Base-by-base conservation (phyloP, 2,329 filamentous ascomycete genomes). In the Coniochaeta pulveracea region DNA sequence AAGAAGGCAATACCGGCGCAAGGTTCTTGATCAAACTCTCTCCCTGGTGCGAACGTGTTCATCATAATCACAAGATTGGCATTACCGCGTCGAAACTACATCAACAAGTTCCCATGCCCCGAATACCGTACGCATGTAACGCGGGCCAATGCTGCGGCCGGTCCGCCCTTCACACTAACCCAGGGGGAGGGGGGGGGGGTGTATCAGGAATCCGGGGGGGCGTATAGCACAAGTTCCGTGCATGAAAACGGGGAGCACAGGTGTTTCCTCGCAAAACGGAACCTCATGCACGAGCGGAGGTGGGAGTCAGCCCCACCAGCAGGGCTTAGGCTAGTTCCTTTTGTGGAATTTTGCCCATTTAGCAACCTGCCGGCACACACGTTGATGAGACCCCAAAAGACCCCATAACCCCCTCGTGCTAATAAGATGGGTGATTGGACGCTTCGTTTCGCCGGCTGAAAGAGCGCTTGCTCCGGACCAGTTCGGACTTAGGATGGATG, bases 121-220 rank as follows among this genome's bases (percentile, higher is more conserved):
- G n/a, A n/a, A n/a, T n/a, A n/a, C n/a, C n/a, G n/a, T n/a, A n/a
- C n/a, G n/a, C n/a, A n/a, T n/a, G n/a, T n/a, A n/a, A n/a, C n/a
- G n/a, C n/a, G n/a, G n/a, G n/a, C n/a, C n/a, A 18, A 10, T 29
- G 27, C 26, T 29, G 26, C 26, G 26, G 26, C 26, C 26, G 26
- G 16, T 12, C 16, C 26, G 18, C 26, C 26, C n/a, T 19, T n/a
- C n/a, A n/a, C n/a, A n/a, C n/a, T n/a, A 36, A 10, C 34, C 26
- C n/a, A 40, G 33, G 25, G 33, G 33, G 14, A 28, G 36, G 6
- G 38, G 22, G 26, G 23, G 28, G 14, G 34, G 36, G 10, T 40
- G 36, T 21, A 35, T 22, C 14, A 38, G 16, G 11, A 35, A n/a
- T n/a, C n/a, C n/a, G n/a, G n/a, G n/a, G n/a, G n/a, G n/a, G n/a